Evolutionary conservation across 2,329 filamentous ascomycete species (phyloP).

Genomic region (Clathrospora elynae): DNA sequence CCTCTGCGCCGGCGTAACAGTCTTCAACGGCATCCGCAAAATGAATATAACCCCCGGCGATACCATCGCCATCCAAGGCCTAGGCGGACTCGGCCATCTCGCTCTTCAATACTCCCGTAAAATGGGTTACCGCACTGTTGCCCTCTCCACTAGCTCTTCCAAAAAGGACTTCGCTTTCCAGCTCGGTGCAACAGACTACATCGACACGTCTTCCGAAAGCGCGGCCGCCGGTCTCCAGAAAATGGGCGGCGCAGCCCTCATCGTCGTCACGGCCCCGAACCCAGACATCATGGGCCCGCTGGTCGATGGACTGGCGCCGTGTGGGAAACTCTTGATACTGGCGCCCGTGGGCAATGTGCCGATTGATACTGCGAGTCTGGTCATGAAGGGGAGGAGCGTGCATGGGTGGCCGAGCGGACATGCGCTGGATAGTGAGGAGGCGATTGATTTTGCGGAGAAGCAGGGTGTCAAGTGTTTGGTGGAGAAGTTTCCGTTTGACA

Average conservation of each 20-base stretch:
- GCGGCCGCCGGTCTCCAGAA: constrained; percentile 56
- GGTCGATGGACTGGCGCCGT: constrained; percentile 58
- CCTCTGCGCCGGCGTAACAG: constrained; percentile 57
- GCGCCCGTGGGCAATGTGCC: constrained; percentile 56
- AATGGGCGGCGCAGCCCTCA: constrained; percentile 65
- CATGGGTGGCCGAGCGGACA: constrained; percentile 61
- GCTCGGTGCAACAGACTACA: constrained; percentile 63
- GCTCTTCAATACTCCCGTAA: constrained; percentile 59
- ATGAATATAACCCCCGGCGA: constrained; percentile 55
- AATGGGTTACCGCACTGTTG: constrained; percentile 60
- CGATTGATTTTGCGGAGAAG: constrained; percentile 56
- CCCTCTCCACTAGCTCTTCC: constrained; percentile 54
- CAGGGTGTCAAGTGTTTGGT: constrained; percentile 59
- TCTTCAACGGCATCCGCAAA: constrained; percentile 58
- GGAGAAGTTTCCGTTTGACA: constrained; percentile 59
- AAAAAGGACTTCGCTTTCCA: constrained; percentile 61
- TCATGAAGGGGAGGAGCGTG: constrained; percentile 55
- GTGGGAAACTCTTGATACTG: constrained; percentile 66
- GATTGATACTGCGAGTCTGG: constrained; percentile 52
- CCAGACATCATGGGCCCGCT: constrained; percentile 60
- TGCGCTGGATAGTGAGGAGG: constrained; percentile 58
- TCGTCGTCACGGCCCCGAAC: constrained; percentile 68
- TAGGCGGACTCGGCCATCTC: constrained; percentile 60
- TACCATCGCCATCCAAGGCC: constrained; percentile 58
- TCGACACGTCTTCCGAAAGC: constrained; percentile 60